Evolutionary conservation across 139 green algal genomes (phyloP).

Genomic region (Monoraphidium neglectum): DNA sequence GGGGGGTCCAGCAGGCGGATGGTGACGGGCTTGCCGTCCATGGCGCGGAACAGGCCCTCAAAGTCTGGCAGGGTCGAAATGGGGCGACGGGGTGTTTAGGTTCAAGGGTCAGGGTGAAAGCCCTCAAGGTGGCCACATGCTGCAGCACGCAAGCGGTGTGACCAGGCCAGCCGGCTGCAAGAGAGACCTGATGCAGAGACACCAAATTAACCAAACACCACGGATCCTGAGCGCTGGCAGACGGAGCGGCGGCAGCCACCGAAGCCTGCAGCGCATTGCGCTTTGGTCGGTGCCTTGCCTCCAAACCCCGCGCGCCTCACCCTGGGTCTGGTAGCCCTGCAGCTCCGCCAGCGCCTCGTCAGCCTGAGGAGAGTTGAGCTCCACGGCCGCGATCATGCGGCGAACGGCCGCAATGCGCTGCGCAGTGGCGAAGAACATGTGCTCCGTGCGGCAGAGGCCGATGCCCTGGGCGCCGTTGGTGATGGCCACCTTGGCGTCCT

Average conservation of each 20-base stretch:
- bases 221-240: too few species aligned
- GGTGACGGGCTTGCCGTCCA: slow-evolving; percentile 88
- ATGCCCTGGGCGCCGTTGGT: slow-evolving; percentile 88
- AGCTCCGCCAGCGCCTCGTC: slow-evolving; percentile 70
- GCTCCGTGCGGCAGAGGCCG: slow-evolving; percentile 87
- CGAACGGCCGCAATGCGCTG: slow-evolving; percentile 83
- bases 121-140: too few species aligned
- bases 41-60: slow-evolving; percentile 82
- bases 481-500: slow-evolving; percentile 64
- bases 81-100: too few species aligned
- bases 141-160: too few species aligned
- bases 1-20: slow-evolving; percentile 93
- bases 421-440: slow-evolving; percentile 91
- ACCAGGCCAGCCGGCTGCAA: too few species aligned
- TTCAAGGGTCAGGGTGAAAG: too few species aligned
- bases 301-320: background rate
- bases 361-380: slow-evolving; percentile 47
- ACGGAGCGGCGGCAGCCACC: too few species aligned
- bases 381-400: slow-evolving; percentile 85
- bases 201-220: too few species aligned
- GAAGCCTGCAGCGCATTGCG: too few species aligned
- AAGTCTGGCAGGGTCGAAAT: slow-evolving; percentile 59
- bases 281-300: too few species aligned
- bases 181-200: too few species aligned
- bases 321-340: slow-evolving; percentile 67